Conservation (phyloP, 2,329 filamentous ascomycete genomes). For the Aspergillus melleus region DNA sequence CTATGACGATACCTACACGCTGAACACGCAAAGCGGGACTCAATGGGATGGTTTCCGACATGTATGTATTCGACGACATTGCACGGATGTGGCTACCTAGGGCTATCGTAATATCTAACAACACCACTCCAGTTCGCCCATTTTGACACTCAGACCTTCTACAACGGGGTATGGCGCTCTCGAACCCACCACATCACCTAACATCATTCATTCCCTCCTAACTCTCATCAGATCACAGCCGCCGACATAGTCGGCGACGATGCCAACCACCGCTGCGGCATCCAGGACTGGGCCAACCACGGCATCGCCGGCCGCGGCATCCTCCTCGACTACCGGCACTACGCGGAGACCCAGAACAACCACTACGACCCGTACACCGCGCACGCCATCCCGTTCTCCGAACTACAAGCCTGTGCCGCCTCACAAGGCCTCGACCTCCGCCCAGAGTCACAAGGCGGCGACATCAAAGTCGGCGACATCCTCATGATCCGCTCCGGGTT, state of each 20-base stretch:
- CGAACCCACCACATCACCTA: not conserved
- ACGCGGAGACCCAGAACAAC: constrained; percentile 52
- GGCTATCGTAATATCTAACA: not conserved
- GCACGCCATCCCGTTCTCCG: constrained; percentile 54
- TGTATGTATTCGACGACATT: constrained; percentile 23
- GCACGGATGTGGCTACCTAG: not conserved
- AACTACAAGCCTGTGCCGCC: constrained; percentile 60
- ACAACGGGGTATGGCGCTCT: constrained; percentile 38
- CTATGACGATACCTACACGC: constrained; percentile 46
- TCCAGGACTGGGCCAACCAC: constrained; percentile 44
- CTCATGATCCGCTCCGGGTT: constrained; percentile 65
- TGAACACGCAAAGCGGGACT: constrained; percentile 52
- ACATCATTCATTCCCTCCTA: not conserved
- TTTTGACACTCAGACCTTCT: constrained; percentile 38
- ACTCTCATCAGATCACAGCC: constrained; percentile 29
- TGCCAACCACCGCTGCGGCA: constrained; percentile 41
- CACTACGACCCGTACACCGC: constrained; percentile 54
- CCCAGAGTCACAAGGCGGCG: constrained; percentile 53
- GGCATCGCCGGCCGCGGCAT: constrained; percentile 46
- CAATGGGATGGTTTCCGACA: constrained; percentile 55
- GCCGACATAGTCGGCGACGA: constrained; percentile 35
- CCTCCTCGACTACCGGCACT: constrained; percentile 46
- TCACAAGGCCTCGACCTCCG: constrained; percentile 64
- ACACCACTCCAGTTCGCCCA: constrained; percentile 36
- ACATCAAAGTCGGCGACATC: constrained; percentile 63